Evolutionary conservation across 192 early-diverging fungal species (phyloP).

Genomic region (Mortierella hygrophila): DNA sequence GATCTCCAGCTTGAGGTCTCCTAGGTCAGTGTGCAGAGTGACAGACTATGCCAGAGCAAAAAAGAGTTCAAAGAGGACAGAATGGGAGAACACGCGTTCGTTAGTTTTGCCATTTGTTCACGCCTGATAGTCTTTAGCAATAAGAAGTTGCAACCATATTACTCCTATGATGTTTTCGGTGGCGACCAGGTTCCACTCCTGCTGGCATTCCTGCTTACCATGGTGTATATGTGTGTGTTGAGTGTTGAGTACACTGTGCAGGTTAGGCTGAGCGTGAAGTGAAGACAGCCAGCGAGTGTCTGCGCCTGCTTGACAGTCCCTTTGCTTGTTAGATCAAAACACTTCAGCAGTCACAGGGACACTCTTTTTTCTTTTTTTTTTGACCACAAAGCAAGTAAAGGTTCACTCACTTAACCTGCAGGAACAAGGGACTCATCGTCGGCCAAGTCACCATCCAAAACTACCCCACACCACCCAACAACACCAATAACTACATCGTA

Average conservation of each 20-base stretch:
- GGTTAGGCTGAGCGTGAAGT: not conserved
- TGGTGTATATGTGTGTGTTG: not conserved
- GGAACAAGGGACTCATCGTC: not conserved
- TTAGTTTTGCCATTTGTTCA: not conserved
- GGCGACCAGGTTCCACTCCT: too few relatives aligned
- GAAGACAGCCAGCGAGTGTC: not conserved
- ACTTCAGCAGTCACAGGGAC: slow-evolving; percentile 28
- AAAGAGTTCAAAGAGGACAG: not conserved
- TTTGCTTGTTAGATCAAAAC: not conserved
- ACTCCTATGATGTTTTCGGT: too few relatives aligned
- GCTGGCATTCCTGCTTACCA: not conserved
- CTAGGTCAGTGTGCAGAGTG: slow-evolving; percentile 92
- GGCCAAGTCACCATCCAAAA: not conserved
- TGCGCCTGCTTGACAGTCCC: slow-evolving; percentile 10
- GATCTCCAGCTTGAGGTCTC: slow-evolving; percentile 95
- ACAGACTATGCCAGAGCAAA: slow-evolving; percentile 68
- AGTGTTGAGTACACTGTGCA: not conserved
- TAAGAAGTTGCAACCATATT: too few relatives aligned
- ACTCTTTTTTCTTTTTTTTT: slow-evolving; percentile 19
- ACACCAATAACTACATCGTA: not conserved
- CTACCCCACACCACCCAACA: not conserved
- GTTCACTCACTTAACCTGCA: not conserved
- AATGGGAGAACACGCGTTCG: not conserved
- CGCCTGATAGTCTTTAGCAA: not conserved
- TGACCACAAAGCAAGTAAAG: not conserved